Percentiles rank a stretch among this genome's conserved stretches.
phyloP scores from a whole-genome alignment of 2,329 filamentous ascomycete species.

The Rutstroemia sp. region DNA sequence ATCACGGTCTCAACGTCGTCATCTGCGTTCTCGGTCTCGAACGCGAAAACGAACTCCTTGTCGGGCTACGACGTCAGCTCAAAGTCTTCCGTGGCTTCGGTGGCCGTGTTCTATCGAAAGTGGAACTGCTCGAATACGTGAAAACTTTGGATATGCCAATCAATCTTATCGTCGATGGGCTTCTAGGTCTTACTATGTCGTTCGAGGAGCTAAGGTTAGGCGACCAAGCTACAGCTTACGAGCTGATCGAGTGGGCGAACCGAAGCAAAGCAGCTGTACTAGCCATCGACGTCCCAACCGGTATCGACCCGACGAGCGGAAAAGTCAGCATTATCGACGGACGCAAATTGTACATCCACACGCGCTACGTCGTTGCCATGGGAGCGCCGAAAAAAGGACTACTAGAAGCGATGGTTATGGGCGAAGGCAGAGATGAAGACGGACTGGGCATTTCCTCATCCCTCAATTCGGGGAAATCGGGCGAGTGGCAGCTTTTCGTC shows the following conservation, averaged over 20 bases:
- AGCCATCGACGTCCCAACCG: constrained; percentile 85
- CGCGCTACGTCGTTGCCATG: constrained; percentile 76
- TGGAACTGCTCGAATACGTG: constrained; percentile 53
- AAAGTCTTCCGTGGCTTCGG: constrained; percentile 79
- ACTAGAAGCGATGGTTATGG: constrained; percentile 56
- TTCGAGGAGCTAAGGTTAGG: constrained; percentile 83
- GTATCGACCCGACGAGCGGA: constrained; percentile 73
- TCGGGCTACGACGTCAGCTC: constrained; percentile 73
- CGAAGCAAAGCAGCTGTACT: constrained; percentile 75
- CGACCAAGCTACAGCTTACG: constrained; percentile 76
- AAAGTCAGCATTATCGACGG: constrained; percentile 62
- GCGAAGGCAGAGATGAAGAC: constrained; percentile 28
- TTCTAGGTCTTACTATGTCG: constrained; percentile 77
- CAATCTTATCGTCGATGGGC: constrained; percentile 79
- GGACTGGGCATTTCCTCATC: constrained; percentile 3
- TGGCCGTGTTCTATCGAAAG: constrained; percentile 59
- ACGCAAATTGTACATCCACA: constrained; percentile 69
- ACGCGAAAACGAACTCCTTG: constrained; percentile 71
- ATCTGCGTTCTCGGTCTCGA: constrained; percentile 82
- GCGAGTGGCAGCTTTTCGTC: constrained; percentile 68
- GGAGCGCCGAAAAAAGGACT: constrained; percentile 83
- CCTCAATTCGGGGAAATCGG: background rate
- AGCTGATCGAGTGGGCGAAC: constrained; percentile 91
- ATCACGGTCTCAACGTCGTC: constrained; percentile 72
- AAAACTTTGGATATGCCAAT: constrained; percentile 55